Base-by-base conservation (phyloP, 139 green algal species). In the Limnomonas spitsbergensis region DNA sequence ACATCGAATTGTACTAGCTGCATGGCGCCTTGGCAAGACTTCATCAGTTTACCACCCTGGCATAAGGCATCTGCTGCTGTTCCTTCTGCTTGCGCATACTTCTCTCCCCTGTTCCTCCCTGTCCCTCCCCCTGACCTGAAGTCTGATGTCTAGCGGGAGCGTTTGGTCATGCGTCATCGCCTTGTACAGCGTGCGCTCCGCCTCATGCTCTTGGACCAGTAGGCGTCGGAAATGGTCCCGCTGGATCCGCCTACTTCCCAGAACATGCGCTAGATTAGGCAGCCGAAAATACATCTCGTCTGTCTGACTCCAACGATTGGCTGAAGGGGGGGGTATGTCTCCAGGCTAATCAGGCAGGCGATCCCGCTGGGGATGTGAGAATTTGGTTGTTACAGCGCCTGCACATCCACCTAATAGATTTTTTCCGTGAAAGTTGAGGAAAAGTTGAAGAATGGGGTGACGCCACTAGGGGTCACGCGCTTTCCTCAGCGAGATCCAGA, bases 91-190 rank as follows among this genome's bases (percentile, higher is more conserved):
- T n/a, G n/a, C n/a, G n/a, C n/a, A n/a, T n/a, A n/a, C n/a, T n/a
- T n/a, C n/a, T n/a, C n/a, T n/a, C n/a, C n/a, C n/a, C n/a, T n/a
- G n/a, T n/a, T n/a, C n/a, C n/a, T n/a, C n/a, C n/a, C n/a, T n/a
- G n/a, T n/a, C n/a, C n/a, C n/a, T n/a, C n/a, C n/a, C n/a, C n/a
- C 66, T 2, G 14, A 82, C 77, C 42, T 91, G 87, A 35, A 89
- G 77, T 20, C 87, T 68, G 20, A 83, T 80, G 53, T 83, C 82
- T 38, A 89, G 81, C 7, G 87, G 82, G 38, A 91, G 72, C 1
- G 78, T 79, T 37, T 84, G 78, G 76, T 91, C 87, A 3, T 77
- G 81, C 2, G 66, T 52, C 66, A 91, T 88, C 4, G 87, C 87
- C 73, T 89, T 89, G 76, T 82, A 89, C 2, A 89, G 40, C 1